Evolutionary conservation across 345 rosid genomes (phyloP).

Genomic region (Gossypium turneri): DNA sequence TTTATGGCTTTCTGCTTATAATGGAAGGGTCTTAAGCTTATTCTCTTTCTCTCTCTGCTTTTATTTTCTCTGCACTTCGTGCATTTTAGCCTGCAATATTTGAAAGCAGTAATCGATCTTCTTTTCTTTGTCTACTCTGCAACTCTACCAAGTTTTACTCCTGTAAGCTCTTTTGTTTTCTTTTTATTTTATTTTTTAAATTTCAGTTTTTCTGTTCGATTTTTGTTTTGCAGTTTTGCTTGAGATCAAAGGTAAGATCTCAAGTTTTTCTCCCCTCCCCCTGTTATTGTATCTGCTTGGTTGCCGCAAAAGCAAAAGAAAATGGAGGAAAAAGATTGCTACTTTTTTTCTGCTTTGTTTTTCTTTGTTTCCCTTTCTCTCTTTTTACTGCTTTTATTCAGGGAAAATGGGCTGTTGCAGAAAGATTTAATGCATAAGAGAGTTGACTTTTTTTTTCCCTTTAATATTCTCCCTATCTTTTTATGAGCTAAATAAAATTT

Average conservation of each 20-base stretch:
- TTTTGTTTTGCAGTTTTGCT: neutral
- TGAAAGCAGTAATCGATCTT: slow-evolving; percentile 13
- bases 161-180: slow-evolving; percentile 16
- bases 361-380: too few relatives aligned
- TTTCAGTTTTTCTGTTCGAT: neutral
- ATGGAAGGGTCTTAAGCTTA: slow-evolving; percentile 55
- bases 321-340: neutral
- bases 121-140: slow-evolving; percentile 14
- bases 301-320: neutral
- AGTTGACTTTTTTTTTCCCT: neutral
- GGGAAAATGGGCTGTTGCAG: neutral
- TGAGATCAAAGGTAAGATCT: neutral
- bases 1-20: slow-evolving; percentile 53
- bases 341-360: neutral
- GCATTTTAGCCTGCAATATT: slow-evolving; percentile 22
- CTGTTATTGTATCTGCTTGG: neutral
- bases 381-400: neutral
- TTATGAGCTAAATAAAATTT: neutral
- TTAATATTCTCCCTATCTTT: neutral
- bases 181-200: neutral
- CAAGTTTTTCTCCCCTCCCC: too few relatives aligned
- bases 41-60: slow-evolving; percentile 9
- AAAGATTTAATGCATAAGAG: neutral
- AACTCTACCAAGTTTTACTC: slow-evolving; percentile 9
- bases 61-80: slow-evolving; percentile 26